Evolutionary conservation across 176 grass and related monocot species (phyloP).

Genomic region (Oryza coarctata): DNA sequence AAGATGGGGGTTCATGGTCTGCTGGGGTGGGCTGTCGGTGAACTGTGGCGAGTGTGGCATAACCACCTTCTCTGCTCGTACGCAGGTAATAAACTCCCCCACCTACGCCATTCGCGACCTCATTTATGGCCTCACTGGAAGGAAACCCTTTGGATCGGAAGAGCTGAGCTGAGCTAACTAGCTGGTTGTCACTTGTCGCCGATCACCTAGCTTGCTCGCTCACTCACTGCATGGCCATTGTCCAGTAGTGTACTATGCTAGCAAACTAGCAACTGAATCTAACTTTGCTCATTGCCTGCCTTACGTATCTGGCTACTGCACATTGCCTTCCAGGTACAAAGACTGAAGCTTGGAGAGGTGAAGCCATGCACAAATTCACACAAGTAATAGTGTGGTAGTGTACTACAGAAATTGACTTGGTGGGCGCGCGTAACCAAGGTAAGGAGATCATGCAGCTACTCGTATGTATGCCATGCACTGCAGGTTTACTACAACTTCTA

Average conservation of each 20-base stretch:
- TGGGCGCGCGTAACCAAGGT: slow-evolving; percentile 8
- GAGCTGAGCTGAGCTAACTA: slow-evolving; percentile 9
- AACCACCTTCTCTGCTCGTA: slow-evolving; percentile 56
- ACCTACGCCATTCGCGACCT: slow-evolving; percentile 60
- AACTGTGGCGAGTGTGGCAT: slow-evolving; percentile 32
- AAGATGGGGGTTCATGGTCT: slow-evolving; percentile 11
- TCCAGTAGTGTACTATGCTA: not conserved
- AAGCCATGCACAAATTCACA: no score
- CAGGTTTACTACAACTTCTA: slow-evolving; percentile 20
- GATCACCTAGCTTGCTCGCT: not conserved
- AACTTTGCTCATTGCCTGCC: not conserved
- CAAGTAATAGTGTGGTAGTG: not conserved
- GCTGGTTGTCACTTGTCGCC: not conserved
- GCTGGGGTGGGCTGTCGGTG: slow-evolving; percentile 63
- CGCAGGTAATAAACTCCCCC: slow-evolving; percentile 69
- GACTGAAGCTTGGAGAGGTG: not conserved
- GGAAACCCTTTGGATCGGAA: not conserved
- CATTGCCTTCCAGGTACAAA: not conserved
- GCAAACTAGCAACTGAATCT: not conserved
- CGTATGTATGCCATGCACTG: not conserved
- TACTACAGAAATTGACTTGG: not conserved
- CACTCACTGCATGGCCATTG: not conserved
- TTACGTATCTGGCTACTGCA: not conserved
- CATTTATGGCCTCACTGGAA: slow-evolving; percentile 46
- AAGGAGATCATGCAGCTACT: not conserved